A percentile compares a stretch with the other conserved stretches of the same genome.
These are phyloP conservation scores for Colletotrichum destructivum DNA, from an alignment of 2,329 filamentous ascomycete species.

Conservation along the genomic window DNA sequence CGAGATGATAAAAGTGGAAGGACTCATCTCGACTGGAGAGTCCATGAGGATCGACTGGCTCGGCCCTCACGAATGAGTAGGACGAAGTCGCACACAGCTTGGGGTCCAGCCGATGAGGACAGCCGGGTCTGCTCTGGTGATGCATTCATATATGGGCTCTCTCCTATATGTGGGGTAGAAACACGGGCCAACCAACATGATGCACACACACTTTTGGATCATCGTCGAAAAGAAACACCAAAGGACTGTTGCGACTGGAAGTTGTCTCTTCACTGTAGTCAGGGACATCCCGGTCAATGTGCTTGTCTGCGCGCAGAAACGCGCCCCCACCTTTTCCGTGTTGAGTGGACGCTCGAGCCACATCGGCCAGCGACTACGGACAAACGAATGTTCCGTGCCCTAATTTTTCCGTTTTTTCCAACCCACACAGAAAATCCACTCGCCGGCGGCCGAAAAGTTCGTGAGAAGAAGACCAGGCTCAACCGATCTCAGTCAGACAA, in stretches of 20 bases:
- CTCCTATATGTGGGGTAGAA: conserved; percentile 6
- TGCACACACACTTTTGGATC: neutral
- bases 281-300: neutral
- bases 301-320: neutral
- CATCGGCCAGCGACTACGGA: neutral
- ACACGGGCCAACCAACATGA: neutral
- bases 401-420: conserved; percentile 31
- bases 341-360: neutral
- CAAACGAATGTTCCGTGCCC: conserved; percentile 36
- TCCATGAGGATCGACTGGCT: conserved; percentile 9
- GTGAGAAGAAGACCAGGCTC: conserved; percentile 23
- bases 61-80: neutral
- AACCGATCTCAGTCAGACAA: conserved; percentile 37
- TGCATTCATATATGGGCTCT: conserved; percentile 18
- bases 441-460: conserved; percentile 5
- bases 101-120: conserved; percentile 12
- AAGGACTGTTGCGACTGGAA: neutral
- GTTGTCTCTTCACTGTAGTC: neutral
- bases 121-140: conserved; percentile 11
- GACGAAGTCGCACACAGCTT: neutral
- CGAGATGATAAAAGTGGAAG: neutral
- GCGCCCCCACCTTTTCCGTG: neutral
- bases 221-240: neutral
- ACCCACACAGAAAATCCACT: conserved; percentile 38
- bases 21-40: neutral